Evolutionary conservation across 73 alveolate species (phyloP).

Genomic region (Loxodes magnus): DNA sequence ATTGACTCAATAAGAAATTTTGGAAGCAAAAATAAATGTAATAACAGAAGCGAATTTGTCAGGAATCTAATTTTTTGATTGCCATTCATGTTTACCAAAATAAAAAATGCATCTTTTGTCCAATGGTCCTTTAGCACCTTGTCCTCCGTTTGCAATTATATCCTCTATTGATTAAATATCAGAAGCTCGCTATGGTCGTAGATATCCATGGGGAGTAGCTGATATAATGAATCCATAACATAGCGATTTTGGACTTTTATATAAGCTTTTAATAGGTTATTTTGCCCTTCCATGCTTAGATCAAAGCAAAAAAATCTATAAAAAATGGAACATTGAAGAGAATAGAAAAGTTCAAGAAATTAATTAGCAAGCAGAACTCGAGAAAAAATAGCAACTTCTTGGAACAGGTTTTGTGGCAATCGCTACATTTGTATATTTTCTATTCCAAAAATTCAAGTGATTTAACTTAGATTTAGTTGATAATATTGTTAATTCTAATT

Average conservation of each 20-base stretch:
- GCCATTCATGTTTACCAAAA: background rate
- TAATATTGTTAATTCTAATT: too few relatives aligned
- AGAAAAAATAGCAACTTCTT: too few relatives aligned
- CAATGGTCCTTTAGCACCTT: background rate
- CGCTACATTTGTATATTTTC: too few relatives aligned
- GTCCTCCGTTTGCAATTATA: constrained; percentile 4
- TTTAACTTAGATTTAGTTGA: too few relatives aligned
- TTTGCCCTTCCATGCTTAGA: background rate
- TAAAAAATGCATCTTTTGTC: background rate
- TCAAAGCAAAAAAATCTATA: background rate
- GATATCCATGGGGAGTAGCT: constrained; percentile 3
- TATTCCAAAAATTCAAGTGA: too few relatives aligned
- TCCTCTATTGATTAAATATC: background rate
- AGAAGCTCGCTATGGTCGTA: background rate
- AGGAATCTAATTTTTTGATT: background rate
- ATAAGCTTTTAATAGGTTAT: background rate
- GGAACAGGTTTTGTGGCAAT: too few relatives aligned
- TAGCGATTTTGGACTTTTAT: background rate
- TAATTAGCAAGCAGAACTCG: too few relatives aligned
- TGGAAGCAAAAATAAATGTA: background rate
- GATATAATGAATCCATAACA: constrained; percentile 8
- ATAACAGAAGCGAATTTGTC: background rate
- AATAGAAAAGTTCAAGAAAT: too few relatives aligned
- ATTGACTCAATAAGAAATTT: constrained; percentile 4
- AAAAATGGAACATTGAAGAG: too few relatives aligned